These are phyloP conservation scores for Leccinellum albellum DNA, from an alignment of 768 basidiomycete genomes.

Conservation along the genomic window DNA sequence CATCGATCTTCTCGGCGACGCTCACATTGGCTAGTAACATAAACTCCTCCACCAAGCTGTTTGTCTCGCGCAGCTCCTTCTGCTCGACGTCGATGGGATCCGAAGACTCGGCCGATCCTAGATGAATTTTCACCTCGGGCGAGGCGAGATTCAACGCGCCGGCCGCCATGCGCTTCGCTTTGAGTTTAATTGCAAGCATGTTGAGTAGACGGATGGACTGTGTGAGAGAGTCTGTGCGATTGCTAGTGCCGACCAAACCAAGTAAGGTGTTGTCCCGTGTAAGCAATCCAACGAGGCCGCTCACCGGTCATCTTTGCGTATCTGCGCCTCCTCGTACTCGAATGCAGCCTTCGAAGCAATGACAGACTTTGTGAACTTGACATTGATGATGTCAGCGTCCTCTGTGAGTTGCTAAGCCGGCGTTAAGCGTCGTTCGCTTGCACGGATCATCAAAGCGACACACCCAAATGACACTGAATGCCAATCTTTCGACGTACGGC, in stretches of 20 bases:
- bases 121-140: constrained; percentile 95
- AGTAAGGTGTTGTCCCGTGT: not conserved
- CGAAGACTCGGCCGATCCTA: constrained; percentile 88
- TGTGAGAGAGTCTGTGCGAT: constrained; percentile 76
- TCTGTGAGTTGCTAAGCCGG: constrained; percentile 48
- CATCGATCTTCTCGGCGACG: constrained; percentile 88
- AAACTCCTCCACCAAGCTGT: constrained; percentile 96
- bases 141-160: constrained; percentile 97
- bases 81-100: constrained; percentile 98
- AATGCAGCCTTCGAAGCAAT: constrained; percentile 96
- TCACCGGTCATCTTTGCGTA: constrained; percentile 87
- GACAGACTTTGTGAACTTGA: constrained; percentile 92
- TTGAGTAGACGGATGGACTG: constrained; percentile 87
- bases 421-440: not conserved
- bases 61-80: constrained; percentile 89
- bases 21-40: constrained; percentile 98
- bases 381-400: constrained; percentile 68
- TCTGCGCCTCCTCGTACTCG: constrained; percentile 94
- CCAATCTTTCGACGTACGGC: constrained; percentile 54
- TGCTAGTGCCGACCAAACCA: constrained; percentile 37
- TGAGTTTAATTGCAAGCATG: constrained; percentile 77
- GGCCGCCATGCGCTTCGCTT: constrained; percentile 81
- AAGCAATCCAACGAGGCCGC: constrained; percentile 24
- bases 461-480: constrained; percentile 96
- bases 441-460: constrained; percentile 2